phyloP scores from a whole-genome alignment of 441 rosid species.

The Oxalis stricta region DNA sequence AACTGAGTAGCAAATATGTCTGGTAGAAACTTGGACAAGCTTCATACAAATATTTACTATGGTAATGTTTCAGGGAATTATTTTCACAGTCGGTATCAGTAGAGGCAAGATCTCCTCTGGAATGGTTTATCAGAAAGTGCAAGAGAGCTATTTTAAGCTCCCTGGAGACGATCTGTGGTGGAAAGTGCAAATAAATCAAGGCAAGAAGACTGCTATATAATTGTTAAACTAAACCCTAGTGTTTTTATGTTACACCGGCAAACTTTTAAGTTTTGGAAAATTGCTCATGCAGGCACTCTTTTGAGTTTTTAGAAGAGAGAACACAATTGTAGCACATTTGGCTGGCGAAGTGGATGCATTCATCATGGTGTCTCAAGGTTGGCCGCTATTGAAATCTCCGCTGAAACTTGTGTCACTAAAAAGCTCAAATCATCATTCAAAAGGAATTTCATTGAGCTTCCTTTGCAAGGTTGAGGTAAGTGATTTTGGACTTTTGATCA shows the following conservation, averaged over 20 bases:
- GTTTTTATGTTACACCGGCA: conserved; percentile 3
- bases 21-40: neutral
- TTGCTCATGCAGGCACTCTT: conserved; percentile 42
- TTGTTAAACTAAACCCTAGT: conserved; percentile 2
- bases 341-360: conserved; percentile 53
- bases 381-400: conserved; percentile 60
- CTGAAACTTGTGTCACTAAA: conserved; percentile 49
- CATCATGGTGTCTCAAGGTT: conserved; percentile 50
- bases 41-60: neutral
- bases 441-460: conserved; percentile 42
- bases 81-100: conserved; percentile 21
- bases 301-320: conserved; percentile 68
- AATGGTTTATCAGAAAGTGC: conserved; percentile 59
- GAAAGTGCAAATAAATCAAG: conserved; percentile 45
- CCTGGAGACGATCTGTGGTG: conserved; percentile 40
- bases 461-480: conserved; percentile 65
- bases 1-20: neutral
- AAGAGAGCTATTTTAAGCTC: conserved; percentile 52
- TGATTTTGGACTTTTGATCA: neutral
- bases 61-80: conserved; percentile 36
- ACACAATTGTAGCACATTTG: conserved; percentile 51
- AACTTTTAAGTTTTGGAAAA: neutral
- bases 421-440: conserved; percentile 32
- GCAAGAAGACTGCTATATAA: conserved; percentile 23
- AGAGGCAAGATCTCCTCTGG: conserved; percentile 46